Base-by-base conservation (phyloP, 2,329 filamentous ascomycete species). In the Aspergillus jensenii region DNA sequence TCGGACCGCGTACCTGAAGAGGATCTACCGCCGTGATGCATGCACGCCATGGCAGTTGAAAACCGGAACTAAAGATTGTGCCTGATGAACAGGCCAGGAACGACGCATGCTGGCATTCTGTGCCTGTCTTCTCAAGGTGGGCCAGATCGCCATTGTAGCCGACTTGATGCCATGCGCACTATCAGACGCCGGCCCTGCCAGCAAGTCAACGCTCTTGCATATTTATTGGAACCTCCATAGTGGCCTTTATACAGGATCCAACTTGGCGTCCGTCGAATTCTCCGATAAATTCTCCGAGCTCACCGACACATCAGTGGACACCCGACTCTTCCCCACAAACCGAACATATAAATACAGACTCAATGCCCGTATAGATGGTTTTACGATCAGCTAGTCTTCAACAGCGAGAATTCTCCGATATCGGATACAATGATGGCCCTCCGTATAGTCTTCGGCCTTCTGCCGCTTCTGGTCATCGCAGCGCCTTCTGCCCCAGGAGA, bases 281-380 rank as follows among this genome's bases (percentile, higher is more conserved):
- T 25, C 43, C 43, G 43, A 45, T 3, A 45, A 12, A 21, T 14
- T 45, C 43, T 45, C 43, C 43, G 43, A 8, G 12, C 25, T 17
- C 14, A 21, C 11, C 21, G n/a, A 44, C 11, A 19, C 19, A 11
- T 7, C 8, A 43, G n/a, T 9, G 40, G 40, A n/a, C 40, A 43
- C 6, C 8, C 15, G 9, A 43, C 40, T 17, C 11, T 12, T 43
- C 19, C 11, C 17, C 19, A 17, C 12, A 17, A 21, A 8, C 1
- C 12, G 21, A 21, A 23, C 43, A 25, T 45, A 25, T 25, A 45
- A 25, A n/a, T n/a, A 25, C 12, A 5, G 25, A 8, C 6, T 45
- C 5, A 5, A 44, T 1, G 5, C 0, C 23, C 23, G 0, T 25
- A 7, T 7, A 7, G 6, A 25, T 7, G 2, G 2, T 6, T 6